These are phyloP conservation scores for Penicillium salamii DNA, from an alignment of 495 filamentous ascomycete genomes.

Conservation along the genomic window DNA sequence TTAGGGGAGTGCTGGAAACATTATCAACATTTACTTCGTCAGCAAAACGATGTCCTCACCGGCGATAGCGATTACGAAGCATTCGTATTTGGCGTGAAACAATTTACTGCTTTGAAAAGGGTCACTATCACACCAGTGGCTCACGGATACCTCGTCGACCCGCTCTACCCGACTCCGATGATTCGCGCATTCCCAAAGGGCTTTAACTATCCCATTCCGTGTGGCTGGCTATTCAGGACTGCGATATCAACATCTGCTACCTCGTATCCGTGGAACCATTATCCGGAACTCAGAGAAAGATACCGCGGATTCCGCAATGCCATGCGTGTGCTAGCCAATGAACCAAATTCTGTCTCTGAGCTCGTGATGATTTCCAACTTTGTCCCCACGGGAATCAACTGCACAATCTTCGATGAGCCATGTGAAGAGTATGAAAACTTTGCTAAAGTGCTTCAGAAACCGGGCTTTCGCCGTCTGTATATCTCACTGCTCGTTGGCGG, in stretches of 20 bases:
- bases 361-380: conserved; percentile 12
- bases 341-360: conserved; percentile 10
- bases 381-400: conserved; percentile 15
- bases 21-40: conserved; percentile 16
- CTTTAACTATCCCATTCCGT: conserved; percentile 26
- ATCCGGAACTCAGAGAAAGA: conserved; percentile 6
- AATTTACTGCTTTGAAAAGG: not conserved
- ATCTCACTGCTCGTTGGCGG: conserved; percentile 6
- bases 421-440: conserved; percentile 9
- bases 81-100: conserved; percentile 8
- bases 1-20: conserved; percentile 12
- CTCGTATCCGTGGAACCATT: not conserved
- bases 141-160: conserved; percentile 5
- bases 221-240: conserved; percentile 17
- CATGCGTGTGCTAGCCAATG: conserved; percentile 12
- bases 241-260: not conserved
- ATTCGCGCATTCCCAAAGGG: conserved; percentile 25
- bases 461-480: conserved; percentile 7
- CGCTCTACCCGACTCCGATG: conserved; percentile 27
- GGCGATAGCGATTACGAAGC: conserved; percentile 7
- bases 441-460: not conserved
- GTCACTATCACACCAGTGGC: not conserved
- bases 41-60: conserved; percentile 18
- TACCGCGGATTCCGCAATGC: conserved; percentile 18
- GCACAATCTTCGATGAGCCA: conserved; percentile 14